Evolutionary conservation across 257 asterid genomes (phyloP).

Genomic region (Echites panduratus): DNA sequence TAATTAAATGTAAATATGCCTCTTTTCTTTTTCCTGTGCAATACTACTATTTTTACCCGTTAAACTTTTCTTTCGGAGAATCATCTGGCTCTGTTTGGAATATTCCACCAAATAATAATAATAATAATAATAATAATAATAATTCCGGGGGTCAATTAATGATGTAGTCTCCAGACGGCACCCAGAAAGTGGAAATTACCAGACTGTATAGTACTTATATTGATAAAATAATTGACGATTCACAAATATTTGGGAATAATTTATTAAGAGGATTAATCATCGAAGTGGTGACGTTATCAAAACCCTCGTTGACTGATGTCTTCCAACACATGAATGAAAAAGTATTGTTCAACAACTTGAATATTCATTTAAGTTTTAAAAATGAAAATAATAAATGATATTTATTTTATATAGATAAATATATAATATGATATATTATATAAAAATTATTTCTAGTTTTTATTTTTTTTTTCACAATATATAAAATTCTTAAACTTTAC

Average conservation of each 20-base stretch:
- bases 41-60: background rate
- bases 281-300: background rate
- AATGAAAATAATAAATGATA: too few relatives aligned
- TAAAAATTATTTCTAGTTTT: too few relatives aligned
- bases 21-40: background rate
- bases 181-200: background rate
- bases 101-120: background rate
- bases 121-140: too few relatives aligned
- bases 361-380: too few relatives aligned
- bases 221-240: constrained; percentile 1
- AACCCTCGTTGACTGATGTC: background rate
- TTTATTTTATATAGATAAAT: too few relatives aligned
- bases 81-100: background rate
- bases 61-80: background rate
- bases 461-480: too few relatives aligned
- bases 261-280: background rate
- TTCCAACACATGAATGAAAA: background rate
- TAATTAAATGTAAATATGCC: background rate
- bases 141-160: too few relatives aligned
- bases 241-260: constrained; percentile 12
- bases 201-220: too few relatives aligned
- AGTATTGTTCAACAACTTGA: background rate
- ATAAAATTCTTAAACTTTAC: too few relatives aligned
- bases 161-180: background rate
- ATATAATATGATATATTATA: too few relatives aligned